Evolutionary conservation across 2,329 filamentous ascomycete species (phyloP).

Genomic region (Pseudocercospora pini-densiflorae): DNA sequence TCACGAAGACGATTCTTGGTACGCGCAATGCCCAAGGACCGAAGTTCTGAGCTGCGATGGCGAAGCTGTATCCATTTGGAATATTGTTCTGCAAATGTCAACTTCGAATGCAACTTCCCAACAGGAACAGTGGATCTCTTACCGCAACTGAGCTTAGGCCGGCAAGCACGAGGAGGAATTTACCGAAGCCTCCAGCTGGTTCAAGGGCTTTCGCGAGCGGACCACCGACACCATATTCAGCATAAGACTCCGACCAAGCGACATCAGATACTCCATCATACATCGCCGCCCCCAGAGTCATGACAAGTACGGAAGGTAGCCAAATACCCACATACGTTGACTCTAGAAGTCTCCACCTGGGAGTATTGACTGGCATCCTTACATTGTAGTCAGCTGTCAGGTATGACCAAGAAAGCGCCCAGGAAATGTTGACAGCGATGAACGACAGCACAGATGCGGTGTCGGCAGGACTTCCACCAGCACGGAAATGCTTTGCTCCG

Average conservation of each 20-base stretch:
- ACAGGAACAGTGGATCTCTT: neutral
- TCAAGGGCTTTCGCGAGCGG: conserved; percentile 16
- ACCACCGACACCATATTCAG: conserved; percentile 18
- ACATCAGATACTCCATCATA: conserved; percentile 13
- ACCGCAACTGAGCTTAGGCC: conserved; percentile 14
- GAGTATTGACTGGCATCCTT: conserved; percentile 23
- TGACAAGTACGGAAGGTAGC: conserved; percentile 21
- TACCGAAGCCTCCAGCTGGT: conserved; percentile 21
- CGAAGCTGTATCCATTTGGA: conserved; percentile 23
- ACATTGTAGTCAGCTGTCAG: conserved; percentile 25
- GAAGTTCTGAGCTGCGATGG: conserved; percentile 22
- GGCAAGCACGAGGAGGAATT: conserved; percentile 23
- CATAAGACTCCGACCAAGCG: conserved; percentile 16
- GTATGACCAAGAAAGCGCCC: conserved; percentile 21
- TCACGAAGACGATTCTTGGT: conserved; percentile 19
- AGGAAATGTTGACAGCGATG: conserved; percentile 23
- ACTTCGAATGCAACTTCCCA: neutral
- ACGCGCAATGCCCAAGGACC: conserved; percentile 21
- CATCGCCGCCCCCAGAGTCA: conserved; percentile 20
- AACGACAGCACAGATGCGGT: conserved; percentile 22
- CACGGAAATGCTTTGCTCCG: conserved; percentile 15
- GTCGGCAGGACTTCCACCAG: conserved; percentile 11
- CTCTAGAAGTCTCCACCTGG: conserved; percentile 15
- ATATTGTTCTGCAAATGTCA: conserved; percentile 20
- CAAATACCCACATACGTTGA: conserved; percentile 24